Base-by-base conservation (phyloP, 2,329 filamentous ascomycete genomes). In the Apiospora marii region DNA sequence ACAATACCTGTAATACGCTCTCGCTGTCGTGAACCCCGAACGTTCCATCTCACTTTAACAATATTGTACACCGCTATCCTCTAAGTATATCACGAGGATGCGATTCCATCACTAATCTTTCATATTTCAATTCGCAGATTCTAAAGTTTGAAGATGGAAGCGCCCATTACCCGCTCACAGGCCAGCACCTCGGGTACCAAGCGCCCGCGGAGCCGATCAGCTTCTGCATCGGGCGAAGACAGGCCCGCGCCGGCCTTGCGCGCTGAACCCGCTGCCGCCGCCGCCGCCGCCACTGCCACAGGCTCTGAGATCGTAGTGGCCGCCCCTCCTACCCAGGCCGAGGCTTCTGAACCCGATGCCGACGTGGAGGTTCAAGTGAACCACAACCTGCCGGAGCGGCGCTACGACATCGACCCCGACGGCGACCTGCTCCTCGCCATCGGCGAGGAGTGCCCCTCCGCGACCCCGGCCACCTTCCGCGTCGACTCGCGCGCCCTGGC, bases 401-500 rank as follows among this genome's bases (percentile, higher is more conserved):
- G 53, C 53, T 12, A 24, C 37, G 27, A 46, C 34, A 48, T 73
- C 24, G 53, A 72, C 49, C 53, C 72, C 10, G 71, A 67, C 41
- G 67, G 68, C 58, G 72, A 72, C 30, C 70, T 74, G 6, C 67
- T 69, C 4, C 70, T 74, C 14, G 67, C 41, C 8, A 70, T 75
- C 3, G 72, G 71, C 34, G 70, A 67, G 10, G 70, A 70, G 7
- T 70, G 73, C 12, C 70, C 74, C 2, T 46, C 70, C 41, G 73
- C 10, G 46, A 72, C n/a, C 70, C 73, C 43, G 61, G 58, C 71
- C 41, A 67, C 68, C 1, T 80, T 76, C 34, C 41, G 74, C 2
- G 79, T 79, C 3, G 78, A 76, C 67, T 77, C 78, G 12, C 74
- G 72, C 14, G 71, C 78, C 0, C 70, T 80, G 1, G 74, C 76